Percentiles rank a stretch among this genome's conserved stretches.
Conservation (phyloP, 192 early-diverging fungal genomes). For the Anaeromyces robustus region DNA sequence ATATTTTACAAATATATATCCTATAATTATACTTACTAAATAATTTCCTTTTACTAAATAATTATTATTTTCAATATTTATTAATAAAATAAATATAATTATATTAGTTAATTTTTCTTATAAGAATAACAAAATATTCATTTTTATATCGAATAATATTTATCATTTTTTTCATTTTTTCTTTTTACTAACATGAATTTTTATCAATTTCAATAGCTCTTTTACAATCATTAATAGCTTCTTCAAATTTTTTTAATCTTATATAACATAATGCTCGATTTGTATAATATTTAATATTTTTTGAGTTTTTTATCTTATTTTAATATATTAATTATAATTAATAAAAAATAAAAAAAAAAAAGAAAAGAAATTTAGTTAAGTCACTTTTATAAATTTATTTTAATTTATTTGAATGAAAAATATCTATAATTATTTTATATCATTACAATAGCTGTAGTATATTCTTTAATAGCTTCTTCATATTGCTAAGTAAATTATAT, state of each 20-base stretch:
- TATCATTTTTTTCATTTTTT: too few species aligned
- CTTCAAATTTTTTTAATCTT: conserved; percentile 33
- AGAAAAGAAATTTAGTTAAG: too few species aligned
- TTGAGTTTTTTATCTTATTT: conserved; percentile 39
- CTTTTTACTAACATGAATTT: conserved; percentile 27
- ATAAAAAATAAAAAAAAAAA: neutral
- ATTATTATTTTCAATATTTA: conserved; percentile 7
- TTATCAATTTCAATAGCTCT: conserved; percentile 49
- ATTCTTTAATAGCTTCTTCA: conserved; percentile 51
- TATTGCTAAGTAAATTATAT: conserved; percentile 14
- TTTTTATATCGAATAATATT: too few species aligned
- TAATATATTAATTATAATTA: neutral
- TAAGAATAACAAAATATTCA: too few species aligned
- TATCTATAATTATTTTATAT: neutral
- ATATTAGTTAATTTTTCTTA: too few species aligned
- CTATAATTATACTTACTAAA: conserved; percentile 35
- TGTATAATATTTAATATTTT: conserved; percentile 54
- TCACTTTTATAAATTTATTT: neutral
- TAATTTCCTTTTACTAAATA: conserved; percentile 50
- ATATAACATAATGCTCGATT: conserved; percentile 65
- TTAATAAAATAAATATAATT: neutral
- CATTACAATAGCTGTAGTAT: conserved; percentile 55
- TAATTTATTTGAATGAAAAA: too few species aligned
- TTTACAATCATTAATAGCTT: conserved; percentile 45
- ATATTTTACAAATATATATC: too few species aligned